Percentiles rank a stretch among this genome's conserved stretches.
Conservation (phyloP, 2,329 filamentous ascomycete species). For the Metarhizium album region DNA sequence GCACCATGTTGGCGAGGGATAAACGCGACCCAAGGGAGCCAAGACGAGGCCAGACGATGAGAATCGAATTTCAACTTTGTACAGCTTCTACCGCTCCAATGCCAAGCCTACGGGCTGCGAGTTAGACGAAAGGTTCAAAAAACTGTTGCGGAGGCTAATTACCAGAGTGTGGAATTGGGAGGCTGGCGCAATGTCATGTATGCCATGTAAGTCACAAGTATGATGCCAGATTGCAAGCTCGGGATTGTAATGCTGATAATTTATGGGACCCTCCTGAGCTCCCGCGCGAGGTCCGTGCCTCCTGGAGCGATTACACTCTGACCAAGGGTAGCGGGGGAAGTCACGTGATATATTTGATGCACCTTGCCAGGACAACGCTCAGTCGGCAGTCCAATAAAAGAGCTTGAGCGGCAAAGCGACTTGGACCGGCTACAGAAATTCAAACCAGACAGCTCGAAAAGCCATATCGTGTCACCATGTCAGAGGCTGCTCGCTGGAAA, state of each 20-base stretch:
- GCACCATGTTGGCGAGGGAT: slow-evolving; percentile 60
- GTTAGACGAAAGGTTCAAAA: not conserved
- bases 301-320: not conserved
- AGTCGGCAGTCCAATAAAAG: not conserved
- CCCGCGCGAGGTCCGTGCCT: slow-evolving; percentile 11
- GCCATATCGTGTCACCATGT: slow-evolving; percentile 45
- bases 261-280: slow-evolving; percentile 18
- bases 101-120: slow-evolving; percentile 2
- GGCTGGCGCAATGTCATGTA: slow-evolving; percentile 10
- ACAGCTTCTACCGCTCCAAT: not conserved
- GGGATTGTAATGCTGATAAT: too few relatives aligned
- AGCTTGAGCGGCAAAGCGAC: not conserved
- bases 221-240: slow-evolving; percentile 37
- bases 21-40: slow-evolving; percentile 11
- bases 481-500: slow-evolving; percentile 74
- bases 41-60: slow-evolving; percentile 6
- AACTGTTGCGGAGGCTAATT: slow-evolving; percentile 1
- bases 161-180: slow-evolving; percentile 8
- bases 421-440: not conserved
- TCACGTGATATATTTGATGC: not conserved
- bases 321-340: slow-evolving; percentile 8
- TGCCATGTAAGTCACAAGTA: slow-evolving; percentile 17
- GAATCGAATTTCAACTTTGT: not conserved
- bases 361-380: not conserved
- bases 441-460: not conserved